Evolutionary conservation across 164 flowering plant species (phyloP), one percentile per base, ranked within the genome.

Genomic region (Euptelea pleiosperma): DNA sequence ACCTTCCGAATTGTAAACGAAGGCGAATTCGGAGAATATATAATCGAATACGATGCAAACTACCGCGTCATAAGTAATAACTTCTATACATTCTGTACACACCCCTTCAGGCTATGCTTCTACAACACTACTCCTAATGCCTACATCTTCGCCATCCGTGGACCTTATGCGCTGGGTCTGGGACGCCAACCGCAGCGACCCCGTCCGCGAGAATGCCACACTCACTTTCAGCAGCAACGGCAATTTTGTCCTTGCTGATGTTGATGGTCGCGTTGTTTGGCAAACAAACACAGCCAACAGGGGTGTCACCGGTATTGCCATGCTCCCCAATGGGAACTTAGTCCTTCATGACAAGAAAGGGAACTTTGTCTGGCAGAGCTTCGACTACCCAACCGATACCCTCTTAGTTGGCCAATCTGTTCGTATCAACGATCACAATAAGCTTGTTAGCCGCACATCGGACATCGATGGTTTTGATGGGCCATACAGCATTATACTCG

Each of bases 161-260:
- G n/a, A n/a, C n/a, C n/a, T n/a, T 21, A 37, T 57, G 57, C 65
- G 76, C 4, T 77, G 81, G 81, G 85, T 80, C 3, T 83, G 88
- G 85, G 84, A 80, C 11, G 85, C 84, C 37, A 82, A 80, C 60
- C 73, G 82, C 0, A 77, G 70, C 54, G 64, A 67, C 45, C 84
- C 85, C 0, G 81, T 80, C 3, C 22, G 66, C 1, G 80, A 74
- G 30, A 75, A 74, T 19, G 84, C 84, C 50, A 70, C 77, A 14
- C 52, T 83, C 7, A 6, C 63, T 0, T 58, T 83, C 30, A 62
- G 73, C 10, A 8, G 49, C 0, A 72, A 81, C n/a, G 89, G 86
- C 0, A 81, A 83, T 62, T 75, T 83, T 0, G 82, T 81, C 33
- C 60, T 83, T 9, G 73, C 78, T 25, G 70, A 79, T 2, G 66